Evolutionary conservation across 2,329 filamentous ascomycete species (phyloP).

Genomic region (Aspergillus quadricinctus): DNA sequence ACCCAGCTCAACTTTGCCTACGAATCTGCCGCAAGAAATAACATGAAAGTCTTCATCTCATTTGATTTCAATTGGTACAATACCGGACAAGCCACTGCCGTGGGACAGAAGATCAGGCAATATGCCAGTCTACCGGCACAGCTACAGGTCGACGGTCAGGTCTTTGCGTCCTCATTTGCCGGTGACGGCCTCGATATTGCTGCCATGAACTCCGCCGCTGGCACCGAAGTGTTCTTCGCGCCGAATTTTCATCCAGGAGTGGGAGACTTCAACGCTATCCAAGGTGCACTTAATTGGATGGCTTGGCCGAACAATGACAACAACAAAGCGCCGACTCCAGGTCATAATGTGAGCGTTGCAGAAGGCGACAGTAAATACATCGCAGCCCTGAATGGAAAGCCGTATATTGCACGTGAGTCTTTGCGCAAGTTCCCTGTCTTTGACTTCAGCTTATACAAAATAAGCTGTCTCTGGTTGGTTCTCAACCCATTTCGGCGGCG

Average conservation of each 20-base stretch:
- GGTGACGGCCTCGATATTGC: slow-evolving; percentile 46
- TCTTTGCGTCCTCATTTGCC: slow-evolving; percentile 53
- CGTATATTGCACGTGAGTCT: slow-evolving; percentile 47
- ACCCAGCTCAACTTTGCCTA: slow-evolving; percentile 49
- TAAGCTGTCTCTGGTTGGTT: slow-evolving; percentile 49
- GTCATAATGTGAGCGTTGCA: slow-evolving; percentile 39
- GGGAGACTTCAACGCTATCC: slow-evolving; percentile 35
- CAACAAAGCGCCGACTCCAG: slow-evolving; percentile 48
- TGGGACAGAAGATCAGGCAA: slow-evolving; percentile 45
- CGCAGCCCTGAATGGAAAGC: slow-evolving; percentile 34
- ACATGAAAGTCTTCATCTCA: slow-evolving; percentile 54
- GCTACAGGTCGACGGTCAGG: slow-evolving; percentile 46
- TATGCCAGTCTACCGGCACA: slow-evolving; percentile 45
- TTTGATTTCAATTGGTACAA: slow-evolving; percentile 54
- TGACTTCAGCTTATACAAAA: background rate
- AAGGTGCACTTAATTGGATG: slow-evolving; percentile 44
- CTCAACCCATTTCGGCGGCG: slow-evolving; percentile 46
- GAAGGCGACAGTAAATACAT: slow-evolving; percentile 34
- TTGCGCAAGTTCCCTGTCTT: background rate
- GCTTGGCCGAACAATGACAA: slow-evolving; percentile 41
- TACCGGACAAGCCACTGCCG: slow-evolving; percentile 32
- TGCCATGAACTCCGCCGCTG: slow-evolving; percentile 41
- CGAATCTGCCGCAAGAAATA: slow-evolving; percentile 43
- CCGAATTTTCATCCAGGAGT: slow-evolving; percentile 48
- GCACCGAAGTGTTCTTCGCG: slow-evolving; percentile 45